Conservation (phyloP, 169 alveolate species). For the Babesia sp. region DNA sequence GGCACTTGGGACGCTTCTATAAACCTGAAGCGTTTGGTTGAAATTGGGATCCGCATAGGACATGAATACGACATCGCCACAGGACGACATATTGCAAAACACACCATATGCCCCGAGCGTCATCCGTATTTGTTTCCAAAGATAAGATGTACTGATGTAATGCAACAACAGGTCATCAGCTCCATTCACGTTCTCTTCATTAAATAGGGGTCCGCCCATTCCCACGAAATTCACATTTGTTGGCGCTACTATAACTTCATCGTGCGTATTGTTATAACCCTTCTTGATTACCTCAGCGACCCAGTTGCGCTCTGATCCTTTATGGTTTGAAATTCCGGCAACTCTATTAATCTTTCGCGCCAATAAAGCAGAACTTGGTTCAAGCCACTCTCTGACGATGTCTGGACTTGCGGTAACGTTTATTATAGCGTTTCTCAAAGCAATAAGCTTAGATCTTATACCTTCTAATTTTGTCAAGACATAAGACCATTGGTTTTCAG, state of each 20-base stretch:
- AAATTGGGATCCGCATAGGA: constrained; percentile 70
- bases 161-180: constrained; percentile 68
- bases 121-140: constrained; percentile 75
- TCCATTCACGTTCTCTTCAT: constrained; percentile 69
- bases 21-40: constrained; percentile 44
- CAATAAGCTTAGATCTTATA: constrained; percentile 68
- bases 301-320: constrained; percentile 5
- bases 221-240: constrained; percentile 76
- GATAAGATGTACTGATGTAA: constrained; percentile 61
- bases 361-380: constrained; percentile 8
- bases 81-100: constrained; percentile 41
- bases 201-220: constrained; percentile 75
- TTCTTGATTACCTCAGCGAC: constrained; percentile 29
- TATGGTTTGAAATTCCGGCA: background rate
- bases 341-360: constrained; percentile 9
- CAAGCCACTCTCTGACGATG: constrained; percentile 53
- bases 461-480: constrained; percentile 56
- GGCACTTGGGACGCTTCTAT: constrained; percentile 28
- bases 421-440: constrained; percentile 51
- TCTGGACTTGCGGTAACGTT: constrained; percentile 68
- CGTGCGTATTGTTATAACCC: background rate
- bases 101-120: constrained; percentile 79
- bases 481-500: constrained; percentile 66
- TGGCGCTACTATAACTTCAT: constrained; percentile 64
- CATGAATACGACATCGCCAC: constrained; percentile 62